These are phyloP conservation scores for Sporothrix mexicana DNA, from an alignment of 2,329 filamentous ascomycete species.

Conservation along the genomic window DNA sequence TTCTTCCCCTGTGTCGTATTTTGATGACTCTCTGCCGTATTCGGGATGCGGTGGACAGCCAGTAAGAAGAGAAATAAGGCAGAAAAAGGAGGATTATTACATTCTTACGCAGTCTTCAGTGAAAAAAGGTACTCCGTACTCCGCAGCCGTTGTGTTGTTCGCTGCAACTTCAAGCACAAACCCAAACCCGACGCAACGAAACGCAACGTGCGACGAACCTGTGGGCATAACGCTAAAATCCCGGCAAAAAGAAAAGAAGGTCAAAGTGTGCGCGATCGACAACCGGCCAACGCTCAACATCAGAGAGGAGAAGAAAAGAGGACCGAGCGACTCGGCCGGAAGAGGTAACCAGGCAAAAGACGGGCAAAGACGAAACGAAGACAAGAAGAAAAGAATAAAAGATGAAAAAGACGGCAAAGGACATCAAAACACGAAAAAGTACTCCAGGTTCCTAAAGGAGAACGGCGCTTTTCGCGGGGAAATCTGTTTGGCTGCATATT, in stretches of 20 bases:
- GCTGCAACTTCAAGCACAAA: neutral
- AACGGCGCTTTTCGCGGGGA: neutral
- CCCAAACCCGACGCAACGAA: too few relatives aligned
- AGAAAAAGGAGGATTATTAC: neutral
- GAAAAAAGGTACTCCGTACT: too few relatives aligned
- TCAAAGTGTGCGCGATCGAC: neutral
- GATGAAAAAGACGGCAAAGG: neutral
- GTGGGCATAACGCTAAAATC: neutral
- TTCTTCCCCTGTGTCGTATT: constrained; percentile 9
- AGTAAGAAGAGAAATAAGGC: neutral
- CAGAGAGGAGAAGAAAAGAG: neutral
- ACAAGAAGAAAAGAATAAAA: too few relatives aligned
- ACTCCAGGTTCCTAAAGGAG: neutral
- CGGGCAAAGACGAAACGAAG: neutral
- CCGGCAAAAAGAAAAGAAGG: neutral
- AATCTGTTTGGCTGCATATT: neutral
- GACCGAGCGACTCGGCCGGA: constrained; percentile 9
- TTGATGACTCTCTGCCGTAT: neutral
- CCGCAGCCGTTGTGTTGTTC: neutral
- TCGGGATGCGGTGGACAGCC: neutral
- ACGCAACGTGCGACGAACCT: neutral
- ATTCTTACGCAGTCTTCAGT: too few relatives aligned
- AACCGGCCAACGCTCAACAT: neutral
- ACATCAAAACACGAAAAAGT: neutral
- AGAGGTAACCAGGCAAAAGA: neutral